phyloP scores from a whole-genome alignment of 2,329 filamentous ascomycete genomes.

The Hortaea werneckii region DNA sequence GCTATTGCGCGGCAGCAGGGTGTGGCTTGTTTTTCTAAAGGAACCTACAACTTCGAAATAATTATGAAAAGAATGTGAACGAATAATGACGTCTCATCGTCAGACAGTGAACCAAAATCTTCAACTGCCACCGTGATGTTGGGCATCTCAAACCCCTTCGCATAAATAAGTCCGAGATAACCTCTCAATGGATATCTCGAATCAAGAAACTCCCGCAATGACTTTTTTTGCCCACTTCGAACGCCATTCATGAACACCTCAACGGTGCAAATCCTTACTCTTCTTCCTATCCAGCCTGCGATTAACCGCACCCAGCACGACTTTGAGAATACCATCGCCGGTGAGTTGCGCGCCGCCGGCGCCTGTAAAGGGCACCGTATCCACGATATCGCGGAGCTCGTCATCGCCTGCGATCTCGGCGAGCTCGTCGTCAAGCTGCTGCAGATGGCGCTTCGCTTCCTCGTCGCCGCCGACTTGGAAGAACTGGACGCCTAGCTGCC shows the following conservation, averaged over 20 bases:
- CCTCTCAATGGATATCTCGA: too few species aligned
- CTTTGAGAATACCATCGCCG: conserved; percentile 66
- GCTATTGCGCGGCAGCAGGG: too few species aligned
- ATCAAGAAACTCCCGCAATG: too few species aligned
- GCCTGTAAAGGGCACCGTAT: conserved; percentile 68
- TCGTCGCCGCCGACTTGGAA: conserved; percentile 79
- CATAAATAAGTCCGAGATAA: too few species aligned
- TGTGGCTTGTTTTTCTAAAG: too few species aligned
- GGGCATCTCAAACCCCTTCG: too few species aligned
- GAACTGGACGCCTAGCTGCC: conserved; percentile 89
- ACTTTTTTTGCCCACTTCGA: too few species aligned
- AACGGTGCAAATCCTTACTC: conserved; percentile 19
- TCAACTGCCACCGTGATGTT: too few species aligned
- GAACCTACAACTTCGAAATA: too few species aligned
- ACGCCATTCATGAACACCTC: neutral
- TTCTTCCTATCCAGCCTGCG: conserved; percentile 49
- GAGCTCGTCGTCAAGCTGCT: conserved; percentile 66
- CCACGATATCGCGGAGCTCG: conserved; percentile 74
- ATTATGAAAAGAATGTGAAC: too few species aligned
- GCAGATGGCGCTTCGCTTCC: conserved; percentile 53
- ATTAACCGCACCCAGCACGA: conserved; percentile 68
- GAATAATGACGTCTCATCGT: too few species aligned
- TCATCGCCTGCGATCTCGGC: conserved; percentile 41
- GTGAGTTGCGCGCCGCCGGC: conserved; percentile 46
- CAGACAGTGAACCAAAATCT: too few species aligned